Base-by-base conservation (phyloP, 257 asterid genomes). In the Penstemon eatonii region DNA sequence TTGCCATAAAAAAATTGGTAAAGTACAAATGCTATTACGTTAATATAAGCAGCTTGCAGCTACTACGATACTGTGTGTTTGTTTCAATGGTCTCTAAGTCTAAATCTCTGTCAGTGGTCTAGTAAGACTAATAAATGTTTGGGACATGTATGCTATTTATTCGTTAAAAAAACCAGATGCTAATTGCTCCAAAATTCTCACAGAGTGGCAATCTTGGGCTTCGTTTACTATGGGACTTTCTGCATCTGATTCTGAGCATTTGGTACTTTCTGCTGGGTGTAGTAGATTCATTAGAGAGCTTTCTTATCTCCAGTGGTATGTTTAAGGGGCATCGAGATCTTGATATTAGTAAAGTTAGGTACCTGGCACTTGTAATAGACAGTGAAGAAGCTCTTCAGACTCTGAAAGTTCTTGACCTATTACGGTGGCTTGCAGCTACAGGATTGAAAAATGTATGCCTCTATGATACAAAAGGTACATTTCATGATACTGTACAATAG, bases 291-390 rank as follows among this genome's bases (percentile, higher is more conserved):
- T 15, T 89, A 8, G 96, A 94, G 84, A 89, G 88, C 81, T 77
- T 78, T 73, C 86, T 89, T n/a, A 89, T 94, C 67, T 82, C 96
- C 49, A 66, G 81, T 60, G 89, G 95, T 49, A 64, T 80, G 43
- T 63, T 83, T 51, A 76, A 78, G 85, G 82, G 72, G 60, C 89
- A 89, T 73, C 71, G 63, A 71, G 40, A 73, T 56, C 73, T 94
- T 71, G 83, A 91, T 70, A 74, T 83, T 76, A 73, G 85, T 77
- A 94, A 85, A 76, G 93, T 91, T 47, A 72, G 72, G 71, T 91
- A 83, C 80, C 87, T 94, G 71, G 98, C 96, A 12, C 73, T 94
- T 80, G 98, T 85, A 77, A 82, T 94, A 56, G 99, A 91, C 75
- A 87, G 98, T 49, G 89, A 82, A 74, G 96, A 94, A 87, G 96